Evolutionary conservation across 345 rosid species (phyloP).

Genomic region (Rhizophora mangle): DNA sequence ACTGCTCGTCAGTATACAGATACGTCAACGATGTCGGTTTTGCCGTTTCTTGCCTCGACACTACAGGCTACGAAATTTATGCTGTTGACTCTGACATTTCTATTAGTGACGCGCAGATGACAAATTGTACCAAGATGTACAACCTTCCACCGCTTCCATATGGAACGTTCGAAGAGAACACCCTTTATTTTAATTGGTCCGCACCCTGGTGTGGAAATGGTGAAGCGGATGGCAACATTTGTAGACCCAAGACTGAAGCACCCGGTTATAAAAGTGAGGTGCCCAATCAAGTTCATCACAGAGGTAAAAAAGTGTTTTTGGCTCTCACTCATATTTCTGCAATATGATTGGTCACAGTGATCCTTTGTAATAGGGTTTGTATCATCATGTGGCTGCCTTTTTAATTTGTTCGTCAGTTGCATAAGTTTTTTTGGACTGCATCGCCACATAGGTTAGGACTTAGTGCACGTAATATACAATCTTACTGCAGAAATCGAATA

Average conservation of each 20-base stretch:
- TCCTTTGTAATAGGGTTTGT: no score
- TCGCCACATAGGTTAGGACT: no score
- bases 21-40: rapidly evolving
- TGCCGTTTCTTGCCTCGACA: not conserved
- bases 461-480: no score
- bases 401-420: no score
- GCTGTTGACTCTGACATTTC: not conserved
- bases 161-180: rapidly evolving
- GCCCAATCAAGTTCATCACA: no score
- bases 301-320: no score
- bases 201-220: not conserved
- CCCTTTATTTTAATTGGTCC: not conserved
- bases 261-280: not conserved
- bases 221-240: not conserved
- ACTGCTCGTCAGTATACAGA: constrained; percentile 4
- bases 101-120: not conserved
- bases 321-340: no score
- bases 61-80: constrained; percentile 3
- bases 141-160: not conserved
- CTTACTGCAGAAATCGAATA: no score
- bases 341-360: no score
- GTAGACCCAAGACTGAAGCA: not conserved
- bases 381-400: no score
- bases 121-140: constrained; percentile 18
- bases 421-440: no score